Evolutionary conservation across 805 yeast species (phyloP).

Genomic region (Gaillardinia entomophila): DNA sequence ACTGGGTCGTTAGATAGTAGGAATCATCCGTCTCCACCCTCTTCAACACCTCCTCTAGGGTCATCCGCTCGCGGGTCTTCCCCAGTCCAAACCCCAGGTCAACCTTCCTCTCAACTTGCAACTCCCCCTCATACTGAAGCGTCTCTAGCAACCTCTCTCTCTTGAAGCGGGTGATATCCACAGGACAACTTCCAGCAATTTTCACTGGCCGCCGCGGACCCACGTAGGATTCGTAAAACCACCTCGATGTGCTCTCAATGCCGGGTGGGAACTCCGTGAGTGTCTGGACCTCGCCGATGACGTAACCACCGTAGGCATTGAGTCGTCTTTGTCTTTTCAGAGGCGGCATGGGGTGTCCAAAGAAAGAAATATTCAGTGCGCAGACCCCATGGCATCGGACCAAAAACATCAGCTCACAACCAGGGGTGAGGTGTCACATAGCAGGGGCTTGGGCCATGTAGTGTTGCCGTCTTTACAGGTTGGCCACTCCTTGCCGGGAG

Average conservation of each 20-base stretch:
- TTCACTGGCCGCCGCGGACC: not conserved
- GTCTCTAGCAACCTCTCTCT: slow-evolving; percentile 24
- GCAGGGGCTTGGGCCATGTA: too few species aligned
- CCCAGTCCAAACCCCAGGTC: slow-evolving; percentile 70
- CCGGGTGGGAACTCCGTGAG: too few species aligned
- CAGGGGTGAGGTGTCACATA: too few species aligned
- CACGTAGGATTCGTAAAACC: not conserved
- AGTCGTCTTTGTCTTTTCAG: not conserved
- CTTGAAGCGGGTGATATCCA: slow-evolving; percentile 2
- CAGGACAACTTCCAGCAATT: not conserved
- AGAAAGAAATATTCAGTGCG: too few species aligned
- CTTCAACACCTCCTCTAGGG: slow-evolving; percentile 42
- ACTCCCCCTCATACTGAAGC: slow-evolving; percentile 25
- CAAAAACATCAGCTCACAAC: too few species aligned
- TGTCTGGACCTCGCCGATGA: too few species aligned
- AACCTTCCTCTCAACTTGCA: slow-evolving; percentile 55
- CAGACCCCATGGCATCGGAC: too few species aligned
- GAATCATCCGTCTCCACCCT: slow-evolving; percentile 34
- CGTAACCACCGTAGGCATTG: not conserved
- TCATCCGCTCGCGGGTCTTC: slow-evolving; percentile 44
- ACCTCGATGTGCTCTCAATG: too few species aligned
- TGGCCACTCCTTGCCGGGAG: too few species aligned
- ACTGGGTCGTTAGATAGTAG: slow-evolving; percentile 67
- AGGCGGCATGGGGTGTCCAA: not conserved
- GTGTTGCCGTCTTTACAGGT: too few species aligned